Percentiles rank a stretch among this genome's conserved stretches.
Evolutionary conservation across 2,329 filamentous ascomycete species (phyloP).

Genomic region (Teratosphaeria destructans): DNA sequence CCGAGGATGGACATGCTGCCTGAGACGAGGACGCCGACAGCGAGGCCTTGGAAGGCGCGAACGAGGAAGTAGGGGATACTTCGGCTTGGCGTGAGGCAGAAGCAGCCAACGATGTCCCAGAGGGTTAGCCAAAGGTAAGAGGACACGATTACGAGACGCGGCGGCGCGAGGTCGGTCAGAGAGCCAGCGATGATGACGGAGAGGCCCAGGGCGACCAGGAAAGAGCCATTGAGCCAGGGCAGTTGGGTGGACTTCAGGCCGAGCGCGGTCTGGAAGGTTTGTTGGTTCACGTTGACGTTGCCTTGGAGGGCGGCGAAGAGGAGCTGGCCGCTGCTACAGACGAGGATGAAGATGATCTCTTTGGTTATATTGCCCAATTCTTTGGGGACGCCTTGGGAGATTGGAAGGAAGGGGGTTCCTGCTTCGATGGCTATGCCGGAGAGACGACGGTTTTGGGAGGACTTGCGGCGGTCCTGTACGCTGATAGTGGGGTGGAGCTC

Average conservation of each 20-base stretch:
- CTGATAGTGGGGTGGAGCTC: slow-evolving; percentile 6
- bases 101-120: slow-evolving; percentile 32
- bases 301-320: slow-evolving; percentile 34
- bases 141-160: slow-evolving; percentile 32
- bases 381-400: slow-evolving; percentile 23
- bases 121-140: slow-evolving; percentile 33
- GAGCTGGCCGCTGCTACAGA: slow-evolving; percentile 34
- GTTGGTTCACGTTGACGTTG: slow-evolving; percentile 32
- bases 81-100: slow-evolving; percentile 27
- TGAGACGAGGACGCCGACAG: slow-evolving; percentile 27
- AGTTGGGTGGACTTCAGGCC: slow-evolving; percentile 31
- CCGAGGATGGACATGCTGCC: slow-evolving; percentile 29
- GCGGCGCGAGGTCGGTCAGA: slow-evolving; percentile 33
- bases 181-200: slow-evolving; percentile 30
- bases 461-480: not conserved
- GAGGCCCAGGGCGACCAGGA: slow-evolving; percentile 32
- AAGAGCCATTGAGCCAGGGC: slow-evolving; percentile 35
- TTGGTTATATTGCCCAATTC: slow-evolving; percentile 31
- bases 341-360: slow-evolving; percentile 31
- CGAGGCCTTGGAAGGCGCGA: slow-evolving; percentile 29
- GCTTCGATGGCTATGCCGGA: not conserved
- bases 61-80: slow-evolving; percentile 28
- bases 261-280: slow-evolving; percentile 27
- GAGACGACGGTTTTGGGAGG: not conserved
- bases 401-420: not conserved